These are phyloP conservation scores for Prunus campanulata DNA, from an alignment of 306 rosid species.

Conservation along the genomic window DNA sequence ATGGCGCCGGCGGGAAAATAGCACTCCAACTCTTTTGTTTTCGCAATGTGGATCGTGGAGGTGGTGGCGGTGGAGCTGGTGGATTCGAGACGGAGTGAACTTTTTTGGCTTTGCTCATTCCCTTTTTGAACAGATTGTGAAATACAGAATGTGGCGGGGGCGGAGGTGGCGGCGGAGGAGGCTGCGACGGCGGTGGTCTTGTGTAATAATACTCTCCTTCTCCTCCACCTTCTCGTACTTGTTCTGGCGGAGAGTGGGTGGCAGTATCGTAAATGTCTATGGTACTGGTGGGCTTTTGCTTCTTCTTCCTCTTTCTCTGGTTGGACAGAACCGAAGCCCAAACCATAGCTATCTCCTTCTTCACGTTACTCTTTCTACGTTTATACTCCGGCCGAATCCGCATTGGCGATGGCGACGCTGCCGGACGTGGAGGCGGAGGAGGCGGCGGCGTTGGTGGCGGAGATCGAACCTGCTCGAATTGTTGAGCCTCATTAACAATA, in stretches of 20 bases:
- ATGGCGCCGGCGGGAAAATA: conserved; percentile 9
- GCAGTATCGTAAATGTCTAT: conserved; percentile 21
- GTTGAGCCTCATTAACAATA: background rate
- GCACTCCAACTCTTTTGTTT: conserved; percentile 27
- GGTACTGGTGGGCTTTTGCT: conserved; percentile 26
- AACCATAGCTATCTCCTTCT: conserved; percentile 53
- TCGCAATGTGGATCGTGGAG: conserved; percentile 31
- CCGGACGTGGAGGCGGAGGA: conserved; percentile 32
- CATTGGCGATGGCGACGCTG: conserved; percentile 34
- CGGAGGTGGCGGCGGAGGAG: conserved; percentile 65
- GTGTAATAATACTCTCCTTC: background rate
- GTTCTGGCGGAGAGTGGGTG: conserved; percentile 24
- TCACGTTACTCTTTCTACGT: conserved; percentile 38
- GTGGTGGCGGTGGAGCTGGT: conserved; percentile 37
- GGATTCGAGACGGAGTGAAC: conserved; percentile 50
- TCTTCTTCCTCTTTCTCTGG: conserved; percentile 59
- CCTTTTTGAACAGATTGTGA: conserved; percentile 59
- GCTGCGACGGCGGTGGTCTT: conserved; percentile 42
- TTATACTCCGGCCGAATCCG: conserved; percentile 27
- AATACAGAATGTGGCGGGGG: conserved; percentile 67
- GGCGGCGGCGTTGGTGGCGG: conserved; percentile 40
- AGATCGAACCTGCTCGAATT: conserved; percentile 14
- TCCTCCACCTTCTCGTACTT: background rate
- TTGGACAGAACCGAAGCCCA: conserved; percentile 60
- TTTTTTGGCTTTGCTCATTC: conserved; percentile 53